Evolutionary conservation across 352 stramenopile genomes (phyloP).

Genomic region (Phytopythium mirpurense): DNA sequence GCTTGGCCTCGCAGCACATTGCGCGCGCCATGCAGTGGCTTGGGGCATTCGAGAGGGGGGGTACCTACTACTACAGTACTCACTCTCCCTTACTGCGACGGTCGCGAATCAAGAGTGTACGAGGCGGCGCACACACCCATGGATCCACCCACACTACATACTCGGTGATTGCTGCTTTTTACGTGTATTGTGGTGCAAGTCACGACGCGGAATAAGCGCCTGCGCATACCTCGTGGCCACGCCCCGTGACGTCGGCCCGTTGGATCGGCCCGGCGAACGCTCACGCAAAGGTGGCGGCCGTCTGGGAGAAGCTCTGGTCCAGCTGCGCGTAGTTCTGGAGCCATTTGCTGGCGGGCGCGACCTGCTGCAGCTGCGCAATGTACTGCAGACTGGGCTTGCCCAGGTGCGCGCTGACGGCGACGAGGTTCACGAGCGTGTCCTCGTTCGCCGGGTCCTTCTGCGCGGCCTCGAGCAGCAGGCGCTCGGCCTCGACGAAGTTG

Average conservation of each 20-base stretch:
- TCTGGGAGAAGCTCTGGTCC: slow-evolving; percentile 62
- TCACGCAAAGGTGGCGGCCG: slow-evolving; percentile 66
- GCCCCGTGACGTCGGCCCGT: no score
- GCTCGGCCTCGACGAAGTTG: slow-evolving; percentile 90
- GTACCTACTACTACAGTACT: no score
- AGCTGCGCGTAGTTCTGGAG: slow-evolving; percentile 63
- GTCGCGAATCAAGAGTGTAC: no score
- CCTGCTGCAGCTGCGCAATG: slow-evolving; percentile 73
- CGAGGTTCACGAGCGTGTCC: slow-evolving; percentile 94
- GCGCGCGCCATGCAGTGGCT: no score
- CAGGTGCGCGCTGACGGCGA: slow-evolving; percentile 88
- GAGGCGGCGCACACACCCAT: no score
- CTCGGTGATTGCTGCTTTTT: not conserved
- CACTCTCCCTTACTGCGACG: no score
- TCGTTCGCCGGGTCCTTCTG: slow-evolving; percentile 82
- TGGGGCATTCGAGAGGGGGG: no score
- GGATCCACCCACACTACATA: no score
- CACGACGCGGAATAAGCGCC: not conserved
- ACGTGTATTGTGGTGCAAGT: not conserved
- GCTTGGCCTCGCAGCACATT: no score
- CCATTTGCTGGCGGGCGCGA: slow-evolving; percentile 66
- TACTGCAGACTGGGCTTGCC: slow-evolving; percentile 82
- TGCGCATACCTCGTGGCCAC: no score
- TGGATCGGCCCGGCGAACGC: no score
- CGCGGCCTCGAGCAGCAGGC: slow-evolving; percentile 83